These are phyloP conservation scores for Boletus austroedulis DNA, from an alignment of 1,284 basidiomycete genomes.

Conservation along the genomic window DNA sequence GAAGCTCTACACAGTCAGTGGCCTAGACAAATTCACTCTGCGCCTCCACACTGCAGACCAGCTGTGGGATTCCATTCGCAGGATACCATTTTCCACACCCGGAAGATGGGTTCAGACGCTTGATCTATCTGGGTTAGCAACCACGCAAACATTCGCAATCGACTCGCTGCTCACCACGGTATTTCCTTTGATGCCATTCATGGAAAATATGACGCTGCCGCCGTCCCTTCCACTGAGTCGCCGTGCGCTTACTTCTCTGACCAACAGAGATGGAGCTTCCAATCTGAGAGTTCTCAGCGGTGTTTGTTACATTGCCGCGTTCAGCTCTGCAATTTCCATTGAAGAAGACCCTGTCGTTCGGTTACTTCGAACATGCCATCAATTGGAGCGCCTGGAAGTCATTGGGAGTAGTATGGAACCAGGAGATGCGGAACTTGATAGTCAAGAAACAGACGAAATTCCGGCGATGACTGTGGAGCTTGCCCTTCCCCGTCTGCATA, in stretches of 20 bases:
- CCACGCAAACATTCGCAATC: constrained; percentile 48
- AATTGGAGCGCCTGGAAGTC: constrained; percentile 67
- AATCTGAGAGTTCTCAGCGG: constrained; percentile 63
- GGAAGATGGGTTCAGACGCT: constrained; percentile 79
- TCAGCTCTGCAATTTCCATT: constrained; percentile 26
- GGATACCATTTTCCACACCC: constrained; percentile 79
- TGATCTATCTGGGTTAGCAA: constrained; percentile 59
- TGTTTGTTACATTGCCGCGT: constrained; percentile 49
- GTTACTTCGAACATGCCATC: constrained; percentile 54
- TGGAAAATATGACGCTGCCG: constrained; percentile 59
- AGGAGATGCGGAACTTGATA: constrained; percentile 43
- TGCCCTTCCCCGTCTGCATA: constrained; percentile 57
- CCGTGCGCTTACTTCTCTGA: constrained; percentile 54
- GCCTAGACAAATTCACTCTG: constrained; percentile 56
- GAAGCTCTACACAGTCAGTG: constrained; percentile 43
- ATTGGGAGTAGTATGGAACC: constrained; percentile 57
- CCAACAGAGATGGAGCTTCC: constrained; percentile 49
- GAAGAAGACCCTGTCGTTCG: constrained; percentile 51
- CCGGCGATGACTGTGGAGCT: constrained; percentile 36
- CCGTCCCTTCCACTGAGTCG: constrained; percentile 61
- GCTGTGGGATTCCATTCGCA: constrained; percentile 81
- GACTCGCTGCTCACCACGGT: constrained; percentile 61
- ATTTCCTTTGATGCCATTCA: constrained; percentile 69
- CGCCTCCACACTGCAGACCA: constrained; percentile 62
- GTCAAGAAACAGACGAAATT: constrained; percentile 21